Base-by-base conservation (phyloP, 2,329 filamentous ascomycete species). In the Cryphonectria radicalis region DNA sequence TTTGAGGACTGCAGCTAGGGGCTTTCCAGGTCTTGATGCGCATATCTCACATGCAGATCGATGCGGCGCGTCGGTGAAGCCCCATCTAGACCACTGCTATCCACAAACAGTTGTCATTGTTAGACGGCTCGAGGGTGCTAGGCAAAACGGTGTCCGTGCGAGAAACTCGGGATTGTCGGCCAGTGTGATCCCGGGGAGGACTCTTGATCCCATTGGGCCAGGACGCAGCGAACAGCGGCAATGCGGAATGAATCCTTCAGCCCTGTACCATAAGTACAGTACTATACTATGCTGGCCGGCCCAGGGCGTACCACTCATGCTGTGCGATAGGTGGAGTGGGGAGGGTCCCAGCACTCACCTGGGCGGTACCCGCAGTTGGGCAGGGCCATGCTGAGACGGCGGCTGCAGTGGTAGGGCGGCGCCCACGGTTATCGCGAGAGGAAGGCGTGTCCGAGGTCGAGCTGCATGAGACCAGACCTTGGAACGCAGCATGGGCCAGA, bases 161-260 rank as follows among this genome's bases (percentile, higher is more conserved):
- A 19, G 55, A 32, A 7, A 11, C 28, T 59, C 55, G 55, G 53
- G 53, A 14, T 7, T 25, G 53, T 57, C n/a, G 53, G 55, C 55
- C 55, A 32, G 55, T 59, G 55, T 35, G 28, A 32, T 32, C 55
- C 55, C 55, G 55, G 55, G 3, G 28, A 59, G 7, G 13, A 32
- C 55, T 35, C 25, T 8, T 17, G 55, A 32, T 28, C 55, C 55
- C 55, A 59, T 59, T 19, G 55, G 55, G 28, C 55, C 6, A 19
- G 35, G 14, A 59, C 13, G 28, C 19, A 59, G 55, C 28, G 62
- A 63, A 42, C 14, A 63, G 62, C 62, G 35, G 42, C 32, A 25
- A 63, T 25, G 62, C 62, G 62, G 42, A 63, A 42, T n/a, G 62
- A 42, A 42, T 40, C 62, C 42, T 40, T 63, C 42, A 40, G 62